Base-by-base conservation (phyloP, 139 green algal genomes). In the Chlorella sp. region DNA sequence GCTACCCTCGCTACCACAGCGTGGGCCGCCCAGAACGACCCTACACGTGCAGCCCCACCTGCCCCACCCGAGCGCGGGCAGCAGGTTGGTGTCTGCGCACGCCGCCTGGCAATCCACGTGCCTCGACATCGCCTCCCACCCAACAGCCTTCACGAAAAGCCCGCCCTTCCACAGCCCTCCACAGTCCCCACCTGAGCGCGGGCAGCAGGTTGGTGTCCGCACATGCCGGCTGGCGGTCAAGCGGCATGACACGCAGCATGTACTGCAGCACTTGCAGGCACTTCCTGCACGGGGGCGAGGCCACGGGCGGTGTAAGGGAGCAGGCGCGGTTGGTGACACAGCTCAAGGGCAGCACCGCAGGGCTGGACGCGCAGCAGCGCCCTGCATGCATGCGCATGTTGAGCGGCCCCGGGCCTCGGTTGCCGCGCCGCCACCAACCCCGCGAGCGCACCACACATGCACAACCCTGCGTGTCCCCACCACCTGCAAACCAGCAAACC, bases 211-310 rank as follows among this genome's bases (percentile, higher is more conserved):
- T 30, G 16, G 67, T 36, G n/a, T 82, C 43, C 8, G 43, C 72
- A 51, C 76, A 81, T 7, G 86, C 87, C 16, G 76, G 72, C 32
- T 34, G 46, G 30, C 72, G n/a, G 58, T 88, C 86, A 54, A 67
- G 51, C 16, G 87, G 84, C 28, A 83, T 36, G 11, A 75, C 80
- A 0, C 75, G 73, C 13, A 93, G n/a, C 64, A 90, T 73, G 76
- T 93, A 81, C 62, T 90, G 54, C 64, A 94, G 81, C 84, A 92
- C 81, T 54, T 91, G 81, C 84, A 95, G 80, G 16, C 91, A 93
- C 43, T 92, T 92, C 67, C 89, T 89, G 76, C 82, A 62, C 14
- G 4, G 65, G 17, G 22, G 68, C 0, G 19, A 48, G 36, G 19
- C 2, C 17, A 51, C 1, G 0, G 5, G 68, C n/a, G n/a, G n/a